These are phyloP conservation scores for Pyricularia sp. DNA, from an alignment of 2,329 filamentous ascomycete genomes.

Conservation along the genomic window DNA sequence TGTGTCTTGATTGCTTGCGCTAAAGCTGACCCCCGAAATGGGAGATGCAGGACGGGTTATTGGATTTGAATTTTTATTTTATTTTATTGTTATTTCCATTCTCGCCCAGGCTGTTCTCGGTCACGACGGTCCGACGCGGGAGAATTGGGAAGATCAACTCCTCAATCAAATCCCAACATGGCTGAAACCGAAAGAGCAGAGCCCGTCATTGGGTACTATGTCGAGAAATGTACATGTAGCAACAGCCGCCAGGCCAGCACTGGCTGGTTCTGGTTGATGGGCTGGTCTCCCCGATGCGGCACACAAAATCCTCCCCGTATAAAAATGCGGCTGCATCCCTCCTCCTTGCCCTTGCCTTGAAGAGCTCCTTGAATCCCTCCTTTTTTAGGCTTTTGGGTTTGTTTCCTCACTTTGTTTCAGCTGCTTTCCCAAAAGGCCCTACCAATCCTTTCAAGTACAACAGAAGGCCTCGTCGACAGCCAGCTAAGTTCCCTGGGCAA, in stretches of 20 bases:
- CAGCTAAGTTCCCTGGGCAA: neutral
- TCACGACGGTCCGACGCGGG: constrained; percentile 42
- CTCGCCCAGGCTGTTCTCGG: constrained; percentile 29
- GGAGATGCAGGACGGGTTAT: neutral
- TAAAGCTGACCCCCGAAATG: neutral
- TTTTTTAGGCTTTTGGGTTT: neutral
- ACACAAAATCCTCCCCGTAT: neutral
- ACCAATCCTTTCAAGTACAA: neutral
- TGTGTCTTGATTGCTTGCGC: neutral
- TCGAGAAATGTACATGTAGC: neutral
- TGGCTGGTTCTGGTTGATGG: neutral
- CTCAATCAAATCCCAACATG: constrained; percentile 13
- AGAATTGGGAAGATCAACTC: constrained; percentile 21
- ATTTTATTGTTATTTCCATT: neutral
- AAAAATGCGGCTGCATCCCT: neutral
- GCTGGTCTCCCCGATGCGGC: neutral
- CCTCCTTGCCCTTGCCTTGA: neutral
- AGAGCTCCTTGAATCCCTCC: neutral
- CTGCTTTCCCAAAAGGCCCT: neutral
- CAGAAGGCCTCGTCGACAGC: neutral
- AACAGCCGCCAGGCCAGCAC: neutral
- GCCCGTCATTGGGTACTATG: neutral
- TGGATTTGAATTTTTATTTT: neutral
- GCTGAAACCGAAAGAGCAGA: constrained; percentile 8
- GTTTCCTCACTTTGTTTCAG: neutral